phyloP scores from a whole-genome alignment of 805 yeast species.

The Zygosaccharomyces rouxii region DNA sequence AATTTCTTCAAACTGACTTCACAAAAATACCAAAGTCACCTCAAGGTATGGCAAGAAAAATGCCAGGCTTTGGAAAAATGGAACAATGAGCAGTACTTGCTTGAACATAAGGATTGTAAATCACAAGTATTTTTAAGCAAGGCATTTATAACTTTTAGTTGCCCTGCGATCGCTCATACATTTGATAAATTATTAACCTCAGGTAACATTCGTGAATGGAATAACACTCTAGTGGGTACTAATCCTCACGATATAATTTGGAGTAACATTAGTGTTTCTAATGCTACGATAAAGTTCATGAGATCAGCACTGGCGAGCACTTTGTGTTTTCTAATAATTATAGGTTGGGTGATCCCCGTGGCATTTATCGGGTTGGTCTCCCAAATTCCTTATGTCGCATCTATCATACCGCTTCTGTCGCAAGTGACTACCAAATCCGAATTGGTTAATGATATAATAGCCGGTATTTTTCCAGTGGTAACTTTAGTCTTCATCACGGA shows the following conservation, averaged over 20 bases:
- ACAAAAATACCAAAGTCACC: conserved; percentile 5
- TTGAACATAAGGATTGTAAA: conserved; percentile 3
- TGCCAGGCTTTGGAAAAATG: conserved; percentile 8
- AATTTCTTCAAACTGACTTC: conserved; percentile 3
- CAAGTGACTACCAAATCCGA: conserved; percentile 56
- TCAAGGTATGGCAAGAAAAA: conserved; percentile 7
- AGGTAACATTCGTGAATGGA: conserved; percentile 40
- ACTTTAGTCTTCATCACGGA: conserved; percentile 61
- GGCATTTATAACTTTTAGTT: conserved; percentile 59
- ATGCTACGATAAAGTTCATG: conserved; percentile 35
- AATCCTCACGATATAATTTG: conserved; percentile 70
- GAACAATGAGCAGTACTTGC: conserved; percentile 5
- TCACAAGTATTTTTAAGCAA: conserved; percentile 32
- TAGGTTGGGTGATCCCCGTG: conserved; percentile 78
- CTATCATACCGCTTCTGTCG: conserved; percentile 54
- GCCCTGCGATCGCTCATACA: conserved; percentile 53
- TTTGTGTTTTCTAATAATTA: conserved; percentile 46
- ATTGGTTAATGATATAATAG: conserved; percentile 47
- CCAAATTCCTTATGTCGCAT: conserved; percentile 62
- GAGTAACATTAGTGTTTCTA: conserved; percentile 49
- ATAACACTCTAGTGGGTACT: conserved; percentile 46
- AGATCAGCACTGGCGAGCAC: conserved; percentile 44
- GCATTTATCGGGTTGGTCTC: conserved; percentile 73
- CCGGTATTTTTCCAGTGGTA: conserved; percentile 65
- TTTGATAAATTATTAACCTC: conserved; percentile 57